Conservation (phyloP, 495 filamentous ascomycete genomes). For the Wilcoxina mikolae region DNA sequence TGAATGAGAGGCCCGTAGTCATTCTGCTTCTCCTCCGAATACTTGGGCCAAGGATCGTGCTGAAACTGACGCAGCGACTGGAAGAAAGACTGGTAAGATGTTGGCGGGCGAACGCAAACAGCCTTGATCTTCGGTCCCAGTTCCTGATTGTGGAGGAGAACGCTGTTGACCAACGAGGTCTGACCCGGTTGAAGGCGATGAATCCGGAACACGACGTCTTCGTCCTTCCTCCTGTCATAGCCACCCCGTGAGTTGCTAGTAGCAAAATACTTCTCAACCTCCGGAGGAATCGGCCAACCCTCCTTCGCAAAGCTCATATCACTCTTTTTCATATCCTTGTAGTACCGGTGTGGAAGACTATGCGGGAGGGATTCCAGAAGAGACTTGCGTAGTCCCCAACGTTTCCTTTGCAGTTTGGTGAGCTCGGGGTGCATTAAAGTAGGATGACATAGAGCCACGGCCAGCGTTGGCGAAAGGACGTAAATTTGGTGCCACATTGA, state of each 20-base stretch:
- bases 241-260: conserved; percentile 11
- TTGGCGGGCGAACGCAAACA: conserved; percentile 25
- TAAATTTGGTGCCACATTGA: conserved; percentile 31
- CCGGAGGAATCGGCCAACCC: conserved; percentile 19
- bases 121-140: conserved; percentile 19
- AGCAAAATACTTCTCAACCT: conserved; percentile 22
- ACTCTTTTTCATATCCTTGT: conserved; percentile 25
- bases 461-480: conserved; percentile 28
- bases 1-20: conserved; percentile 16
- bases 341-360: conserved; percentile 24
- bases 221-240: conserved; percentile 17
- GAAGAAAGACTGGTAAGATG: conserved; percentile 24
- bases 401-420: conserved; percentile 22
- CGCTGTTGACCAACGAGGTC: conserved; percentile 26
- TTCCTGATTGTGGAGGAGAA: conserved; percentile 28
- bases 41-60: conserved; percentile 24
- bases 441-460: conserved; percentile 28
- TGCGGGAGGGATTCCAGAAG: conserved; percentile 28
- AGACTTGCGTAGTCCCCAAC: conserved; percentile 28
- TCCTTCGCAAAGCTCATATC: conserved; percentile 26
- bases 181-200: conserved; percentile 22
- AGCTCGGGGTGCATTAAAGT: conserved; percentile 27
- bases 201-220: conserved; percentile 26
- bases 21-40: conserved; percentile 26
- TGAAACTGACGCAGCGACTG: conserved; percentile 24